phyloP scores from a whole-genome alignment of 1,139 yeast species.

The Magnusiomyces starmeri region DNA sequence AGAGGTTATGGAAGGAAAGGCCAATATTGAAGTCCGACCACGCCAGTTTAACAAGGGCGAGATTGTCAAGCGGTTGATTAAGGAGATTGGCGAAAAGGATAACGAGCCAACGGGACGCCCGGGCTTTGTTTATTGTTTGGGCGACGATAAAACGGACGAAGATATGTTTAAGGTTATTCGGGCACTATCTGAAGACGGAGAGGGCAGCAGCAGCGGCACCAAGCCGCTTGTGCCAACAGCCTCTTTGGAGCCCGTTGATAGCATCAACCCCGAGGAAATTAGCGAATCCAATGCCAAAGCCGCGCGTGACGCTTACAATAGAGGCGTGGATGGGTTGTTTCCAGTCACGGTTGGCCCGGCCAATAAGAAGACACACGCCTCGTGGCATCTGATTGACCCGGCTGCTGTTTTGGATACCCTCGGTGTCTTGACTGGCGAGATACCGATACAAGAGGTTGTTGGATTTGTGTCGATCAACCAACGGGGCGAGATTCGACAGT shows the following conservation, averaged over 20 bases:
- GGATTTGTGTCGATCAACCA: conserved; percentile 9
- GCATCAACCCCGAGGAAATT: neutral
- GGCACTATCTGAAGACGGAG: conserved; percentile 26
- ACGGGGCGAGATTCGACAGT: too few relatives aligned
- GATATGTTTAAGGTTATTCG: conserved; percentile 83
- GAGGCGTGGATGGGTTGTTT: conserved; percentile 41
- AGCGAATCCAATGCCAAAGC: conserved; percentile 7
- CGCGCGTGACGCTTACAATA: conserved; percentile 20
- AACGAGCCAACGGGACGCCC: conserved; percentile 36
- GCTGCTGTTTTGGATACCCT: conserved; percentile 77
- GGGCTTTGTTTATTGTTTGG: conserved; percentile 80
- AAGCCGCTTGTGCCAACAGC: neutral
- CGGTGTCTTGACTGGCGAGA: conserved; percentile 70
- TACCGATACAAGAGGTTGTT: conserved; percentile 35
- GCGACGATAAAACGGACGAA: conserved; percentile 96
- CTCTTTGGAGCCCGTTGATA: too few relatives aligned
- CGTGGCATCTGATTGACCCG: conserved; percentile 83
- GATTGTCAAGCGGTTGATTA: conserved; percentile 72
- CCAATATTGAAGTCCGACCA: conserved; percentile 94
- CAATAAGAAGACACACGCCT: conserved; percentile 78
- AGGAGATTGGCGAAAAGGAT: conserved; percentile 2
- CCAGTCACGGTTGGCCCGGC: conserved; percentile 97
- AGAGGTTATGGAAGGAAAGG: conserved; percentile 97
- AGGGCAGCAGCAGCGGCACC: conserved; percentile 12
- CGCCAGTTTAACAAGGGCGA: conserved; percentile 93